Base-by-base conservation (phyloP, 2,329 filamentous ascomycete genomes). In the Myriosclerotinia scirpicola region DNA sequence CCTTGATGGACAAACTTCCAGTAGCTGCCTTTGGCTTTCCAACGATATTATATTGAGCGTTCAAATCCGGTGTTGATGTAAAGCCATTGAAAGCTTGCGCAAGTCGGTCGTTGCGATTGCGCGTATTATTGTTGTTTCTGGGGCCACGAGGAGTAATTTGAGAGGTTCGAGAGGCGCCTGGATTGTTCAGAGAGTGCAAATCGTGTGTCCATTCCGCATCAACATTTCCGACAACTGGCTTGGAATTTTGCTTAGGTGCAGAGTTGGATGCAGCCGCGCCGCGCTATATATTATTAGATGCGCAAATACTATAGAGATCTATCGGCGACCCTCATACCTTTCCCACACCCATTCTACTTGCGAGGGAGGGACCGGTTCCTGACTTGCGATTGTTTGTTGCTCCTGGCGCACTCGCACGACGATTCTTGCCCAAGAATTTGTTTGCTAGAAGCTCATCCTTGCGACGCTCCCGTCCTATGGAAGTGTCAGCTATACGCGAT, bases 131-230 rank as follows among this genome's bases (percentile, higher is more conserved):
- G 44, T 65, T 66, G 64, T 69, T 71, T 60, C 69, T 73, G 38
- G 72, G 71, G 58, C 72, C 74, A 69, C 73, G 72, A 72, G 75
- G 71, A 73, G 77, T 68, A 65, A 76, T 64, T 76, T 81, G 68
- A 81, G 78, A 73, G 76, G 77, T 64, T 77, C 77, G 71, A 76
- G 79, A 63, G 76, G 77, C 71, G 76, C 77, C 71, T 75, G 78
- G 73, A 77, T 80, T 76, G 76, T 78, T 76, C 68, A 78, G 79
- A 71, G 70, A 79, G 76, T 91, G 87, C 4, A 91, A 82, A 72
- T 91, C 89, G 76, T 91, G 88, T 12, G 86, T 87, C 89, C 88
- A 91, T 77, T 89, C 87, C 70, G 84, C 83, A 71, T 90, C 82
- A 76, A 90, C 83, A 75, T 87, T 85, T 69, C 84, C 83, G 17